Base-by-base conservation (phyloP, 257 asterid genomes). In the Anisodus acutangulus region DNA sequence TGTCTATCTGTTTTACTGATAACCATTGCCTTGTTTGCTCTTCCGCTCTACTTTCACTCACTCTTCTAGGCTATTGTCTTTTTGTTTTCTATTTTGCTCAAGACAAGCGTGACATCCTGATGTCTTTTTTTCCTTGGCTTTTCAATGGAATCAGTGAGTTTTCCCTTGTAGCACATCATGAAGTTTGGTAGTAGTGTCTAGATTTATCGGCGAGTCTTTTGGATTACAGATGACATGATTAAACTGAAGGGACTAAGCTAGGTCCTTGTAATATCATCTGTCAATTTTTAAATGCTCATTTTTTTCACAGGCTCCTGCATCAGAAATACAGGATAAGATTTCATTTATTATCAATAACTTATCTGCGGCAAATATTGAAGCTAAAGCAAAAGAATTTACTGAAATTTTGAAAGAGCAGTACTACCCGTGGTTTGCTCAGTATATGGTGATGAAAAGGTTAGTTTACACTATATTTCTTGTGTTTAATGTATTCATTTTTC, bases 341-440 rank as follows among this genome's bases (percentile, higher is more conserved):
- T 95, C 98, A 62, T 97, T 97, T 85, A 90, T 87, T 78, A 90
- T 97, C 79, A 97, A 97, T 88, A 97, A 97, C 85, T 88, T 97
- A 89, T 91, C 98, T 86, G 89, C 90, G 81, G 91, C 96, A 84
- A 94, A 94, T 90, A 59, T 95, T 74, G 99, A 97, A 90, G 90
- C 92, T 82, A 97, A 97, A 92, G 98, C 97, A 13, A 97, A 94
- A 86, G 98, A 95, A 86, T 93, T 95, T 81, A 54, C 90, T 78
- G 99, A 93, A 72, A 85, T 95, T 66, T 87, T 97, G 88, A 91
- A 85, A 80, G 95, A 91, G 90, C 94, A 91, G 85, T 91, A 91
- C 80, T 97, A 90, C 90, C 95, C 98, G 69, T 97, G 99, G 99
- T 97, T 97, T 84, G 99, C 99, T 63, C 95, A 93, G 91, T 97